Conservation (phyloP, 2,329 filamentous ascomycete species). For the Zasmidium cellare region DNA sequence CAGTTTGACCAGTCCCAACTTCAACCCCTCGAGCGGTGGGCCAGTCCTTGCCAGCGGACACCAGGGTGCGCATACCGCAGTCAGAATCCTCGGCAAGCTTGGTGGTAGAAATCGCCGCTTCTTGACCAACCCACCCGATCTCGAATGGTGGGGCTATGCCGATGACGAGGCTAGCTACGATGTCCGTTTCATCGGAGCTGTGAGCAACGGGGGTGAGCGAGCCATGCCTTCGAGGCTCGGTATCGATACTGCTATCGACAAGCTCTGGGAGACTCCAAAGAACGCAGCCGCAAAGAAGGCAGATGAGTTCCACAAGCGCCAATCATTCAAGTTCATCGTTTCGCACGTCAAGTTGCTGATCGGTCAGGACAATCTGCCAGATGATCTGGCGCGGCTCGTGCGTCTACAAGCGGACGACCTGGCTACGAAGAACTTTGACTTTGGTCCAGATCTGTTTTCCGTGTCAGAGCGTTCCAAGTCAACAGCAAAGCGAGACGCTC, state of each 20-base stretch:
- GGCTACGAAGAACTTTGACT: conserved; percentile 68
- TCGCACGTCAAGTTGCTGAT: conserved; percentile 88
- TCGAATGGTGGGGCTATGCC: conserved; percentile 79
- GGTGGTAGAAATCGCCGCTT: conserved; percentile 95
- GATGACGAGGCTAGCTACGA: conserved; percentile 89
- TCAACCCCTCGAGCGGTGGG: conserved; percentile 16
- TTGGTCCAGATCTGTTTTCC: conserved; percentile 69
- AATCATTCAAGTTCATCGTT: conserved; percentile 84
- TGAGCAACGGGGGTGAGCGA: conserved; percentile 65
- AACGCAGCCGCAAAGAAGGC: conserved; percentile 60
- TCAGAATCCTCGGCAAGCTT: conserved; percentile 94
- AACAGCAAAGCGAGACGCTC: conserved; percentile 79
- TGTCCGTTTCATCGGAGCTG: conserved; percentile 83
- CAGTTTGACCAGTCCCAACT: conserved; percentile 66
- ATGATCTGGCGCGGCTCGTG: conserved; percentile 81
- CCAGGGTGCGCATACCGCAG: conserved; percentile 95
- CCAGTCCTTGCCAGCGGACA: conserved; percentile 50
- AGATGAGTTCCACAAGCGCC: conserved; percentile 87
- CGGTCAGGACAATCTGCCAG: conserved; percentile 81
- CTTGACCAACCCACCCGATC: conserved; percentile 82
- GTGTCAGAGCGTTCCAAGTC: conserved; percentile 78
- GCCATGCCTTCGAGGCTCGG: conserved; percentile 86
- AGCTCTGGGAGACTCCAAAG: conserved; percentile 78
- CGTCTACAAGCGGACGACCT: conserved; percentile 89
- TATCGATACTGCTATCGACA: conserved; percentile 83